Base-by-base conservation (phyloP, 2,329 filamentous ascomycete genomes). In the Xylaria sp. region DNA sequence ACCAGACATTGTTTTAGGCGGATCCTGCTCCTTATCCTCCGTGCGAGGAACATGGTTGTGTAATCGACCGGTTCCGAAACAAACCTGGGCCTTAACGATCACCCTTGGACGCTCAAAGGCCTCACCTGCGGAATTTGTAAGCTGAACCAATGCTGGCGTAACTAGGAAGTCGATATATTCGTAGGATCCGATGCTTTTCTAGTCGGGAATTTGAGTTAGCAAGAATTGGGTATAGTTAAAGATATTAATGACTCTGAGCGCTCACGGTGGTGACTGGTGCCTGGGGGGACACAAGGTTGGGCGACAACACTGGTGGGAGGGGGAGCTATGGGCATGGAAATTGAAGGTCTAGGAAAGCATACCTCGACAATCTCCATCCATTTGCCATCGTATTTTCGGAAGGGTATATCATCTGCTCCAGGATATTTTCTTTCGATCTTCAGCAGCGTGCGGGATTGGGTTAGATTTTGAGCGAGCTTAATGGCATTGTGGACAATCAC, bases 361-460 rank as follows among this genome's bases (percentile, higher is more conserved):
- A 59, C 56, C 49, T 62, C 59, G 19, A 62, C 13, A 31, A 49
- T 40, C 11, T 58, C 41, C 59, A 62, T 62, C 59, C 59, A 63
- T 15, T 0, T 31, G 3, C 5, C 23, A 9, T 58, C 27, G 21
- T 58, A 58, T 5, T 11, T 5, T 31, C 49, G 48, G 3, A n/a
- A 23, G 5, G 19, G 2, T 1, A 0, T 15, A 1, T 25, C 37
- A 47, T 27, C 7, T 21, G 7, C 38, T 21, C 2, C 21, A 10
- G 2, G 4, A 3, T 15, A 11, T 25, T 29, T 25, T 48, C 33
- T 23, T 44, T 44, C 23, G 17, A 58, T 21, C 1, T 8, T 2
- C 6, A 11, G 35, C 8, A 9, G 11, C 5, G 54, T 43, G 19
- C 47, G 38, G 23, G 54, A 62, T n/a, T 15, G 41, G 1, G 54